Percentiles rank a stretch among this genome's conserved stretches.
phyloP scores from a whole-genome alignment of 768 basidiomycete genomes.

The Mycena belliarum region DNA sequence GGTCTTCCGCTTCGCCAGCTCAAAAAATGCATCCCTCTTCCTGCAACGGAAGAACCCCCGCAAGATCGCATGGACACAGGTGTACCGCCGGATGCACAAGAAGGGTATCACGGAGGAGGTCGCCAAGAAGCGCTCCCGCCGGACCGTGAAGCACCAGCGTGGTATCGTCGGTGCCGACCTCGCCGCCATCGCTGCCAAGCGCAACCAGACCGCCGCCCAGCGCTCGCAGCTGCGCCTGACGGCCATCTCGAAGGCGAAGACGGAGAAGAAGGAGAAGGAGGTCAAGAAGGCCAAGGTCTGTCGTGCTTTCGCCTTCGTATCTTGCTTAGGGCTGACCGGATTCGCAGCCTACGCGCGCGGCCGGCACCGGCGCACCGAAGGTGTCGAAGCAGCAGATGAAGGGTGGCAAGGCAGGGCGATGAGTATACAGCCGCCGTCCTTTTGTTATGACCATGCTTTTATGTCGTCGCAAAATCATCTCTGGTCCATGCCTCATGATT shows the following conservation, averaged over 20 bases:
- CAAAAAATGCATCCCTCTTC: slow-evolving; percentile 96
- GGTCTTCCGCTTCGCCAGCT: slow-evolving; percentile 94
- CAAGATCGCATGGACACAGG: slow-evolving; percentile 97
- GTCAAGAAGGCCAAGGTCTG: slow-evolving; percentile 82
- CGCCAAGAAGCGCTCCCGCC: slow-evolving; percentile 97
- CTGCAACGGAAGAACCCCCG: slow-evolving; percentile 99
- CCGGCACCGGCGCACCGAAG: slow-evolving; percentile 67
- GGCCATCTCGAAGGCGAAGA: slow-evolving; percentile 93
- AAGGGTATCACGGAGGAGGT: slow-evolving; percentile 99
- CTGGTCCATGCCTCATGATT: slow-evolving; percentile 2
- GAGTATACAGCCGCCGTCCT: slow-evolving; percentile 25
- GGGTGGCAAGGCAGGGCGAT: slow-evolving; percentile 75
- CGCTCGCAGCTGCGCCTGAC: slow-evolving; percentile 78
- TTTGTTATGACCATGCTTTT: slow-evolving; percentile 14
- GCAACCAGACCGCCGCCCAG: slow-evolving; percentile 88
- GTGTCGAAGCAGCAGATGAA: slow-evolving; percentile 97
- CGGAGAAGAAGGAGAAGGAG: slow-evolving; percentile 97
- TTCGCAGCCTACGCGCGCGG: slow-evolving; percentile 55
- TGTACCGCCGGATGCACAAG: slow-evolving; percentile 98
- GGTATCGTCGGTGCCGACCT: slow-evolving; percentile 98
- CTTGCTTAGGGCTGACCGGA: neutral
- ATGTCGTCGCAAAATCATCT: slow-evolving; percentile 10
- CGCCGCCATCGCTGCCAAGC: slow-evolving; percentile 84
- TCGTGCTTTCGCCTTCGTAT: slow-evolving; percentile 9
- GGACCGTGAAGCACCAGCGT: slow-evolving; percentile 96